A percentile compares a stretch with the other conserved stretches of the same genome.
These are phyloP conservation scores for Laguncularia racemosa DNA, from an alignment of 345 rosid species.

Conservation along the genomic window DNA sequence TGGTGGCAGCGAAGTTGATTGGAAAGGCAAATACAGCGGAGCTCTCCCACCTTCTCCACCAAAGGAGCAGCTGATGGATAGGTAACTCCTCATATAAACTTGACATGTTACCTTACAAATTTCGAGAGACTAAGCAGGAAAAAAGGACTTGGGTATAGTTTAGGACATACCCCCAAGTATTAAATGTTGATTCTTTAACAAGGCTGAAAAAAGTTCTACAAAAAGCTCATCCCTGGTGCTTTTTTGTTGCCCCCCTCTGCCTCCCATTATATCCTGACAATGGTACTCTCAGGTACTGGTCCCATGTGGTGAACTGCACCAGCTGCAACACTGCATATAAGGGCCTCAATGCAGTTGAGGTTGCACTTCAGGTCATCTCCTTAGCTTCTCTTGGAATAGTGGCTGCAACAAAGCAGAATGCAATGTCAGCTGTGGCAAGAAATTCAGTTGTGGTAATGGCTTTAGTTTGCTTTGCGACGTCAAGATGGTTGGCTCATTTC, in stretches of 20 bases:
- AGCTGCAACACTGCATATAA: conserved; percentile 66
- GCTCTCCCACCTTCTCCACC: conserved; percentile 72
- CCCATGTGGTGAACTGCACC: conserved; percentile 75
- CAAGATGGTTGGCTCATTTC: conserved; percentile 70
- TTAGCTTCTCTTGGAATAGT: conserved; percentile 43
- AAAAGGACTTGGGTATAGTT: neutral
- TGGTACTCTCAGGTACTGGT: conserved; percentile 51
- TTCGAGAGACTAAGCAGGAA: neutral
- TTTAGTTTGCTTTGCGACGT: conserved; percentile 52
- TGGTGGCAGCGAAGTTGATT: conserved; percentile 50
- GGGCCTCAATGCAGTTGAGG: conserved; percentile 49
- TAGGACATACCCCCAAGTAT: neutral
- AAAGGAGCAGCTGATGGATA: conserved; percentile 70
- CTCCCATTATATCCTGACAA: neutral
- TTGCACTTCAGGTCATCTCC: conserved; percentile 45
- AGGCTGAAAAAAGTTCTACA: neutral
- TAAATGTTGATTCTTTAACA: neutral
- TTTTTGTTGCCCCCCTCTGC: neutral
- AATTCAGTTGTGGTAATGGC: conserved; percentile 33
- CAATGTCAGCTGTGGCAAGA: conserved; percentile 36
- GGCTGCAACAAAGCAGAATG: conserved; percentile 40
- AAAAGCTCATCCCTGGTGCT: neutral
- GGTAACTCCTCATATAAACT: conserved; percentile 26
- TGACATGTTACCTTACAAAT: neutral
- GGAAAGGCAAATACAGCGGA: conserved; percentile 63